These are phyloP conservation scores for Floccularia luteovirens DNA, from an alignment of 768 basidiomycete species.

Conservation along the genomic window DNA sequence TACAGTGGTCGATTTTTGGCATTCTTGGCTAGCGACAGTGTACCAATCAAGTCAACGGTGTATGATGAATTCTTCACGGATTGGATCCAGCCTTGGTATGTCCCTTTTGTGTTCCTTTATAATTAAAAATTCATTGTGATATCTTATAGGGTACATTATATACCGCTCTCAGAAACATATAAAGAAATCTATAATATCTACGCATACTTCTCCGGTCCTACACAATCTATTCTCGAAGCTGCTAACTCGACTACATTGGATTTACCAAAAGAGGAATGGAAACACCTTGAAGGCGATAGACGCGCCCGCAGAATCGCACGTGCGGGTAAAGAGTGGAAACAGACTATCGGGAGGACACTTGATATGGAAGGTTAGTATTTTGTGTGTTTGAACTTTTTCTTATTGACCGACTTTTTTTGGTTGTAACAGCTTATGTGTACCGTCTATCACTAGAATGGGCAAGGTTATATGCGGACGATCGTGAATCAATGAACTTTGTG, in stretches of 20 bases:
- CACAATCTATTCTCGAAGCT: slow-evolving; percentile 45
- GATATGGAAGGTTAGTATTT: slow-evolving; percentile 84
- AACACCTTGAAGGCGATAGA: slow-evolving; percentile 55
- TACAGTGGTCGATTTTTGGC: slow-evolving; percentile 89
- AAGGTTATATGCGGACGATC: slow-evolving; percentile 76
- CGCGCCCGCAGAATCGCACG: slow-evolving; percentile 76
- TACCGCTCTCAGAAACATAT: slow-evolving; percentile 84
- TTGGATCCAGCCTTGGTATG: slow-evolving; percentile 84
- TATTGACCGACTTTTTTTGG: neutral
- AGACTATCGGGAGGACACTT: slow-evolving; percentile 67
- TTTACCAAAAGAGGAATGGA: slow-evolving; percentile 23
- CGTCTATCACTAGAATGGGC: slow-evolving; percentile 87
- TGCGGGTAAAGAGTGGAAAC: slow-evolving; percentile 92
- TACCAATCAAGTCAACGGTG: slow-evolving; percentile 84
- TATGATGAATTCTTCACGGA: slow-evolving; percentile 88
- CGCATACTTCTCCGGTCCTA: slow-evolving; percentile 87
- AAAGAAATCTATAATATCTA: slow-evolving; percentile 91
- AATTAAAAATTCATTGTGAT: slow-evolving; percentile 1
- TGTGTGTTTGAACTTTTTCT: slow-evolving; percentile 2
- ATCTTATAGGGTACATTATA: slow-evolving; percentile 86
- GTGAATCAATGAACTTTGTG: slow-evolving; percentile 54
- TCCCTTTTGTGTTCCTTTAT: slow-evolving; percentile 1
- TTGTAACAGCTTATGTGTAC: slow-evolving; percentile 70
- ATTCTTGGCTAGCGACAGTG: slow-evolving; percentile 81
- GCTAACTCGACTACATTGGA: slow-evolving; percentile 40